phyloP scores from a whole-genome alignment of 176 grass and related monocot species.

The Saccharum officinarum region DNA sequence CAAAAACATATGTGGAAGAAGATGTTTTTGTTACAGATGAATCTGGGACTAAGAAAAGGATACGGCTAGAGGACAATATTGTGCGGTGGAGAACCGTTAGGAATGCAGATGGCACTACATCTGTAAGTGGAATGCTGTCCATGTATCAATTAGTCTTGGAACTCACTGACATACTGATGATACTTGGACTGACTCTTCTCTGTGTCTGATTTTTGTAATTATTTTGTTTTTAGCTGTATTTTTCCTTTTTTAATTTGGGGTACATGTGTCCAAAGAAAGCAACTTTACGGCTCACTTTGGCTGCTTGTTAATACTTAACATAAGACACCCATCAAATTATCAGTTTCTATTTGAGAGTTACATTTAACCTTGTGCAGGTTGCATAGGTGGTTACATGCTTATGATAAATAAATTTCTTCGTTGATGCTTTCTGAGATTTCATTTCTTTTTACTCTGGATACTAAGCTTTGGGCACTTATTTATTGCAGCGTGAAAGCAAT shows the following conservation, averaged over 20 bases:
- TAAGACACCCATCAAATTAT: background rate
- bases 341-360: conserved; percentile 1
- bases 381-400: background rate
- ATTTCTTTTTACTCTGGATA: conserved; percentile 11
- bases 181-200: conserved; percentile 13
- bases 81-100: conserved; percentile 87
- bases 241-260: background rate
- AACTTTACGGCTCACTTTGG: background rate
- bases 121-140: conserved; percentile 61
- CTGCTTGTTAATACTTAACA: conserved; percentile 8
- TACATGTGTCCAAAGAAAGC: background rate
- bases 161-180: conserved; percentile 13
- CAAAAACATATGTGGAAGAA: conserved; percentile 91
- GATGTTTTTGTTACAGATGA: conserved; percentile 90
- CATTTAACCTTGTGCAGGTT: background rate
- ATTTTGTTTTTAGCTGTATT: background rate
- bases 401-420: conserved; percentile 10
- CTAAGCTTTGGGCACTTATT: conserved; percentile 35
- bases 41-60: conserved; percentile 83
- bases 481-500: conserved; percentile 84
- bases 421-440: conserved; percentile 15
- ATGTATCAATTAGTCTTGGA: conserved; percentile 16
- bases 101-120: conserved; percentile 71
- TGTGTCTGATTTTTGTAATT: background rate
- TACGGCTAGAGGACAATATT: conserved; percentile 93